Conservation (phyloP, 176 grass and related monocot species). For the Miscanthus lutarioriparius region DNA sequence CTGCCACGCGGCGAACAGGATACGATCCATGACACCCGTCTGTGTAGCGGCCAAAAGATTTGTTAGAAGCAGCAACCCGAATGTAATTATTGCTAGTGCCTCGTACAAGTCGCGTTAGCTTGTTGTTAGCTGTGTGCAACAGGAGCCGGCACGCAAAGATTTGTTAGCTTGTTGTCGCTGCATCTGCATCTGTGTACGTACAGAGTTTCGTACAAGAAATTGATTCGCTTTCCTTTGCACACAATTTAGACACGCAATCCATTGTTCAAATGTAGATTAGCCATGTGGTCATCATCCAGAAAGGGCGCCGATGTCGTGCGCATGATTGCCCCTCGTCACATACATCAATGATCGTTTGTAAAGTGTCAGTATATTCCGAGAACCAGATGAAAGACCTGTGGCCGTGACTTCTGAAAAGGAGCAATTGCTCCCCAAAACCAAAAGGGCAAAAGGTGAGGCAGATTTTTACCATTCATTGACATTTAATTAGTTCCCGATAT, state of each 20-base stretch:
- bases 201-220: conserved; percentile 33
- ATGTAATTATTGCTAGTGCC: neutral
- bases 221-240: conserved; percentile 1
- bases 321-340: neutral
- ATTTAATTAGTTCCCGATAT: no score
- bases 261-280: neutral
- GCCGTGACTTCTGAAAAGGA: no score
- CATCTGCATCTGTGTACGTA: conserved; percentile 40
- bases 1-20: conserved; percentile 1
- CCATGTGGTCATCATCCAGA: neutral
- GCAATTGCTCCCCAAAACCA: no score
- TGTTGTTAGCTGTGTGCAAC: neutral
- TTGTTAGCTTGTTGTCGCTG: neutral
- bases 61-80: conserved; percentile 25
- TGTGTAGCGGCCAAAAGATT: conserved; percentile 4
- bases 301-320: neutral
- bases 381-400: no score
- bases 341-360: no score
- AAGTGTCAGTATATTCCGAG: no score
- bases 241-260: neutral
- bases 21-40: neutral
- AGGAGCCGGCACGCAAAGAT: neutral
- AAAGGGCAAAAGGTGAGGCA: no score
- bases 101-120: neutral
- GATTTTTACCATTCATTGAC: no score